A percentile compares a stretch with the other conserved stretches of the same genome.
phyloP scores from a whole-genome alignment of 352 stramenopile genomes.

The Aphanomyces astaci region DNA sequence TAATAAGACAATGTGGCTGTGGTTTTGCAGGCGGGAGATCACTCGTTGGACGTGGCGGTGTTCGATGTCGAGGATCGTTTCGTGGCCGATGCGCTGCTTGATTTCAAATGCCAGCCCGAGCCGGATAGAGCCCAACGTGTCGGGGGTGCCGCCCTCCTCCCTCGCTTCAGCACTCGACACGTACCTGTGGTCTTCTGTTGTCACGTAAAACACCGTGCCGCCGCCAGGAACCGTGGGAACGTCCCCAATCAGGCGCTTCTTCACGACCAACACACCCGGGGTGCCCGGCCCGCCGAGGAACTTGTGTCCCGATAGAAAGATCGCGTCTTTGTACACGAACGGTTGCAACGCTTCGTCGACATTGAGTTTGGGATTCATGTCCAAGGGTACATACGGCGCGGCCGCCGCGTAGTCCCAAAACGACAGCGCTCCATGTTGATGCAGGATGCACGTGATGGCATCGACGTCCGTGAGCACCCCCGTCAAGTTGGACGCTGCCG shows the following conservation, averaged over 20 bases:
- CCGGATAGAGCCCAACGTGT: slow-evolving; percentile 90
- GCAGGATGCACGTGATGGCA: slow-evolving; percentile 80
- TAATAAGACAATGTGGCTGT: slow-evolving; percentile 83
- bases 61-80: slow-evolving; percentile 50
- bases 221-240: slow-evolving; percentile 47
- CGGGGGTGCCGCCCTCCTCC: slow-evolving; percentile 94
- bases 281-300: slow-evolving; percentile 89
- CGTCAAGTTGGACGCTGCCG: slow-evolving; percentile 93
- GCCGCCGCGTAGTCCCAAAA: slow-evolving; percentile 95
- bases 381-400: slow-evolving; percentile 88
- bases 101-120: slow-evolving; percentile 88
- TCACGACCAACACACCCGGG: slow-evolving; percentile 92
- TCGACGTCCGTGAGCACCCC: slow-evolving; percentile 87
- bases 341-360: slow-evolving; percentile 28
- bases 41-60: slow-evolving; percentile 32
- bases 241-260: slow-evolving; percentile 77
- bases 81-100: slow-evolving; percentile 56
- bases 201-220: slow-evolving; percentile 48
- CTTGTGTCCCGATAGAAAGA: slow-evolving; percentile 96
- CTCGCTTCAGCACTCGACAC: slow-evolving; percentile 85
- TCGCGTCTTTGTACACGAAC: slow-evolving; percentile 83
- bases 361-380: slow-evolving; percentile 96
- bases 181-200: slow-evolving; percentile 49
- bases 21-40: slow-evolving; percentile 31
- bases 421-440: slow-evolving; percentile 85